A percentile compares a stretch with the other conserved stretches of the same genome.
These are phyloP conservation scores for Silene uniflora DNA, from an alignment of 148 eudicot species.

Conservation along the genomic window DNA sequence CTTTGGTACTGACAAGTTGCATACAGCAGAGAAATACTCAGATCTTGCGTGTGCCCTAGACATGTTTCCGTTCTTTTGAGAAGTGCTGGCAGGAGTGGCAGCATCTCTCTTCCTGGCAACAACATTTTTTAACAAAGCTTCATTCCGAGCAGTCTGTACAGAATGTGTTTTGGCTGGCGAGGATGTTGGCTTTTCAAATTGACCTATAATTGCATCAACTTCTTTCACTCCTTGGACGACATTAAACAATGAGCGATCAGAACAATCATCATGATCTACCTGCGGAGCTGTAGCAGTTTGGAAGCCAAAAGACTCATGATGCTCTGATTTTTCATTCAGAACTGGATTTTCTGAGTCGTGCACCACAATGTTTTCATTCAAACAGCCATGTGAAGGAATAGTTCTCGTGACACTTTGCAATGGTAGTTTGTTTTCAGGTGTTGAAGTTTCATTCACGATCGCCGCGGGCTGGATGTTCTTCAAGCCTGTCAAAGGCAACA, in stretches of 20 bases:
- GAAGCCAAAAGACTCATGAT: too few relatives aligned
- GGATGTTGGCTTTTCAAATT: constrained; percentile 26
- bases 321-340: too few relatives aligned
- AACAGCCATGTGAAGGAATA: too few relatives aligned
- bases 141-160: constrained; percentile 25
- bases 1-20: constrained; percentile 20
- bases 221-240: too few relatives aligned
- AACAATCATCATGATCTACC: constrained; percentile 33
- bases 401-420: too few relatives aligned
- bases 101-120: constrained; percentile 28
- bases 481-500: too few relatives aligned
- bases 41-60: constrained; percentile 21
- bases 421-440: too few relatives aligned
- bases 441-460: too few relatives aligned
- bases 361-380: too few relatives aligned
- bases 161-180: constrained; percentile 19
- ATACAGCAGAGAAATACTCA: constrained; percentile 15
- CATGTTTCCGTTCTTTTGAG: constrained; percentile 27
- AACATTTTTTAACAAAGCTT: constrained; percentile 23
- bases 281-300: too few relatives aligned
- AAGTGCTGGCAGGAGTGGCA: constrained; percentile 16
- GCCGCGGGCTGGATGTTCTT: too few relatives aligned
- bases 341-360: too few relatives aligned
- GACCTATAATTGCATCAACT: constrained; percentile 16
- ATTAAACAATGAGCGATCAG: constrained; percentile 35